Evolutionary conservation across 1,139 yeast genomes (phyloP).

Genomic region (Arxiozyma bovina): DNA sequence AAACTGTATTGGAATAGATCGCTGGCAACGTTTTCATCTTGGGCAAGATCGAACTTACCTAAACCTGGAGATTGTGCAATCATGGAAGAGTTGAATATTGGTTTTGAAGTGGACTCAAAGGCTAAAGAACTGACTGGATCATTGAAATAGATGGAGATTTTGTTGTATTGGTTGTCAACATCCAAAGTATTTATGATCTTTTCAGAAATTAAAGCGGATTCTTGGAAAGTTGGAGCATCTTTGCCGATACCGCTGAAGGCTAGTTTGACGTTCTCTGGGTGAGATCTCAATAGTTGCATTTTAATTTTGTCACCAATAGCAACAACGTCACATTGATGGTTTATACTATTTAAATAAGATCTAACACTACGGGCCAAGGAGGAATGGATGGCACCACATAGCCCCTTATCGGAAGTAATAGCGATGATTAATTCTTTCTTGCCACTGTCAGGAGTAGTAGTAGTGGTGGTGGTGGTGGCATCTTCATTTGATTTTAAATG

Average conservation of each 20-base stretch:
- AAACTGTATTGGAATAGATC: slow-evolving; percentile 78
- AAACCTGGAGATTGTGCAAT: slow-evolving; percentile 83
- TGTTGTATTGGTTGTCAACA: slow-evolving; percentile 45
- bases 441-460: background rate
- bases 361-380: slow-evolving; percentile 87
- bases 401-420: slow-evolving; percentile 93
- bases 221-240: slow-evolving; percentile 83
- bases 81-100: slow-evolving; percentile 60
- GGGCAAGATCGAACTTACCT: slow-evolving; percentile 78
- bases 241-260: slow-evolving; percentile 89
- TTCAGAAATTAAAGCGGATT: slow-evolving; percentile 83
- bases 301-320: slow-evolving; percentile 92
- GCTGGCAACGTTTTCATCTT: slow-evolving; percentile 50
- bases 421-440: slow-evolving; percentile 66
- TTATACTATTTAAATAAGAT: slow-evolving; percentile 46
- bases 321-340: slow-evolving; percentile 70
- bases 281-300: slow-evolving; percentile 78
- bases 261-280: slow-evolving; percentile 58
- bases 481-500: slow-evolving; percentile 27
- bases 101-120: slow-evolving; percentile 70
- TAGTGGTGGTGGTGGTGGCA: background rate
- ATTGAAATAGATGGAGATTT: slow-evolving; percentile 79
- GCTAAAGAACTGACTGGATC: slow-evolving; percentile 80
- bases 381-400: slow-evolving; percentile 97
- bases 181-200: slow-evolving; percentile 55